Evolutionary conservation across 371 early-diverging fungal genomes (phyloP).

Genomic region (Lichtheimia ramosa): DNA sequence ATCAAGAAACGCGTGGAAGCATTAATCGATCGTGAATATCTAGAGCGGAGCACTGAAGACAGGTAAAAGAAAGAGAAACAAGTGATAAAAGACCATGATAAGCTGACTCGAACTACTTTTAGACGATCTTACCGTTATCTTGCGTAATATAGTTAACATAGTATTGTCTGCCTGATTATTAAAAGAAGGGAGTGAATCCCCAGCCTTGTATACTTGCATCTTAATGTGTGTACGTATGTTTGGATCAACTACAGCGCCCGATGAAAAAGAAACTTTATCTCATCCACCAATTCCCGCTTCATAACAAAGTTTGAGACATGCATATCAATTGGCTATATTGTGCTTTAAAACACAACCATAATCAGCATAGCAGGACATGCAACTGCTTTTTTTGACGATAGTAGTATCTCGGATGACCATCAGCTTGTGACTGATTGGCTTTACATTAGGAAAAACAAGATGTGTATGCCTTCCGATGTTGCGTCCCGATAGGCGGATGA

Average conservation of each 20-base stretch:
- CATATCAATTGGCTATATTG: too few species aligned
- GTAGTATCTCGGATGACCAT: too few species aligned
- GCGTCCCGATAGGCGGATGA: slow-evolving; percentile 2
- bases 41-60: slow-evolving; percentile 71
- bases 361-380: too few species aligned
- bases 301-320: too few species aligned
- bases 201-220: too few species aligned
- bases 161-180: too few species aligned
- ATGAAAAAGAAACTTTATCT: slow-evolving; percentile 1
- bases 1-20: slow-evolving; percentile 83
- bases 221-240: too few species aligned
- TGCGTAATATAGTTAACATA: slow-evolving; percentile 1
- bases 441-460: not conserved
- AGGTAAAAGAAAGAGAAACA: slow-evolving; percentile 37
- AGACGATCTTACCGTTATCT: slow-evolving; percentile 15
- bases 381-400: too few species aligned
- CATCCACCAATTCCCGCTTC: too few species aligned
- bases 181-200: too few species aligned
- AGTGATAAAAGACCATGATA: not conserved
- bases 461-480: not conserved
- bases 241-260: not conserved
- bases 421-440: too few species aligned
- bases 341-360: too few species aligned
- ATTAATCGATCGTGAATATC: slow-evolving; percentile 84
- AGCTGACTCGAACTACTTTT: not conserved